phyloP scores from a whole-genome alignment of 2,329 filamentous ascomycete genomes.

The Aspergillus sp. region DNA sequence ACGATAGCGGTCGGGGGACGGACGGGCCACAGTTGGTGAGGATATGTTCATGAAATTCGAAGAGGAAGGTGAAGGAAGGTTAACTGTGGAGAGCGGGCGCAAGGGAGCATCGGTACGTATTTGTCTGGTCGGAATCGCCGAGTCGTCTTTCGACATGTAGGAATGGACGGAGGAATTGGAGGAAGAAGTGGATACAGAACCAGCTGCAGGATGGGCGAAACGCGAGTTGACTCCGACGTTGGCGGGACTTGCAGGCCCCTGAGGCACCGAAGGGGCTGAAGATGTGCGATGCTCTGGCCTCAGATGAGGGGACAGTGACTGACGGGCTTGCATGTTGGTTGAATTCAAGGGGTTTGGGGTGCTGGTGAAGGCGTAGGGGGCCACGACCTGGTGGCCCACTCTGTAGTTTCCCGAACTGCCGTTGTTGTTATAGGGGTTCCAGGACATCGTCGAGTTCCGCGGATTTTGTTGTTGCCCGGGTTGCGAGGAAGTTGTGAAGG shows the following conservation, averaged over 20 bases:
- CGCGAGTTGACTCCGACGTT: constrained; percentile 35
- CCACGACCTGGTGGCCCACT: constrained; percentile 62
- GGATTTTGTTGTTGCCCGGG: constrained; percentile 42
- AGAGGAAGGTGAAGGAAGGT: constrained; percentile 54
- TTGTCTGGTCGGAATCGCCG: constrained; percentile 44
- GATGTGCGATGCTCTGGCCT: constrained; percentile 58
- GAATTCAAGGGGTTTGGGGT: constrained; percentile 65
- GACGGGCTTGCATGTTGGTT: constrained; percentile 54
- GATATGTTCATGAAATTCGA: constrained; percentile 54
- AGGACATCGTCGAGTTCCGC: constrained; percentile 43
- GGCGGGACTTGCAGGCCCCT: constrained; percentile 36
- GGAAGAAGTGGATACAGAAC: constrained; percentile 56
- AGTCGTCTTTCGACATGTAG: constrained; percentile 53
- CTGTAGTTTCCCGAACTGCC: constrained; percentile 48
- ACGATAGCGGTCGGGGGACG: constrained; percentile 81
- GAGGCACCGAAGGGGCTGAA: constrained; percentile 54
- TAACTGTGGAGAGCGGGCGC: constrained; percentile 51
- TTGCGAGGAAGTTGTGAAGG: constrained; percentile 48
- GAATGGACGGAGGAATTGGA: constrained; percentile 52
- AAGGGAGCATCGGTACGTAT: constrained; percentile 39
- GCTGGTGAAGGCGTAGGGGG: constrained; percentile 74
- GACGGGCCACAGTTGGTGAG: constrained; percentile 61
- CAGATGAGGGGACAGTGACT: constrained; percentile 56
- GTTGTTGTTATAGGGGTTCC: constrained; percentile 45
- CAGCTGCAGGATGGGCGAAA: constrained; percentile 51